Evolutionary conservation across 805 yeast species (phyloP), one percentile per base, ranked within the genome.

Genomic region (Candida germanica): DNA sequence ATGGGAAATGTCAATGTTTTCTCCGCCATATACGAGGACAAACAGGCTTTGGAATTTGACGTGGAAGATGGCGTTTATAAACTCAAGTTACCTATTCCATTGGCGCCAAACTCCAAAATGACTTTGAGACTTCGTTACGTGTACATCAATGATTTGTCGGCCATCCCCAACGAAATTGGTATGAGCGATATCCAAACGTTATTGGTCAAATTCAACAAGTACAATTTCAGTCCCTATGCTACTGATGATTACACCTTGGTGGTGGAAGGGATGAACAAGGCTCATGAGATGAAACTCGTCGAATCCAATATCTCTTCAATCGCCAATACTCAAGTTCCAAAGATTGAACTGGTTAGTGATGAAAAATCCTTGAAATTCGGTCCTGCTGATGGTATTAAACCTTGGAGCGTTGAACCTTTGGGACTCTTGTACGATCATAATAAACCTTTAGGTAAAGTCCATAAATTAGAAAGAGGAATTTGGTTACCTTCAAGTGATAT

Each of bases 401-500:
- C 89, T 2, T 73, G 64, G 47, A 58, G 75, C 0, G 49, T 61
- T 20, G 49, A 60, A 15, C 73, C 77, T n/a, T 53, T 82, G 53
- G 71, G 75, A 2, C 55, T 88, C 23, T 59, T 76, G 24, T 89
- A 75, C 62, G 76, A 73, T 38, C 86, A 77, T 59, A 78, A 80
- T 47, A 49, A 60, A 15, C 94, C 97, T 10, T 51, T 87, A 38
- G 62, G 79, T 13, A 72, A 74, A 44, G 84, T 79, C 16, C 68
- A 72, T 44, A 69, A 65, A 40, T 69, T 87, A 42, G 67, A 75
- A 40, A 76, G 97, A 54, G 84, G 83, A 31, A 58, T 85, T 34
- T 91, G 98, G 97, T 67, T 89, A 34, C 91, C 96, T 2, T 95
- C 88, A 45, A 56, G 66, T 73, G 87, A 86, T 76, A 87, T 46